Base-by-base conservation (phyloP, 169 alveolate species). In the Condylostoma magnum region DNA sequence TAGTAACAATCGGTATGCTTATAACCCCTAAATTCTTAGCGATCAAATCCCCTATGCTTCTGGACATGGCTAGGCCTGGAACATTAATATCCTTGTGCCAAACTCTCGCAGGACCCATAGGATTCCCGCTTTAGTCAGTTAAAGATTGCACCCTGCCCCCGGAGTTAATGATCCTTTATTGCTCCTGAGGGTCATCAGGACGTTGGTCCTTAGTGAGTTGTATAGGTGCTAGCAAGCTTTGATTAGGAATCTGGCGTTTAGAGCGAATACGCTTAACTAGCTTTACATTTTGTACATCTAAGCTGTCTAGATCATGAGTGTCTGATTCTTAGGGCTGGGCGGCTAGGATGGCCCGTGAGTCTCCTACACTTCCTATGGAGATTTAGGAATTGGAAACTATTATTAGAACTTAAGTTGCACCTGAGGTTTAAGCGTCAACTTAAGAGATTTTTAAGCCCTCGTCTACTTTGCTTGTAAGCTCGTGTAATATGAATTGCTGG, bases 11-110 rank as follows among this genome's bases (percentile, higher is more conserved):
- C 18, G 94, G 94, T 6, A 65, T 74, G 36, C 80, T 65, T n/a
- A 84, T 79, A 1, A 82, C 88, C 3, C 94, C 94, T 25, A 85
- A 83, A 3, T 73, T 48, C 6, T 69, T 73, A 15, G 90, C 94
- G 3, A 79, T 83, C 43, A 72, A 55, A 73, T 88, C 94, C 10
- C 94, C 94, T 50, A 88, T 57, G 15, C 87, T 70, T 43, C 94
- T 63, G 3, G 92, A 82, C 94, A 88, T 88, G 18, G 94, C 91
- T 47, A 88, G 47, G 20, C 94, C 94, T 18, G 91, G 92, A 41
- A 76, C 66, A 54, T 84, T 85, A 33, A 75, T 80, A 31, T 72
- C 77, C 72, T 82, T 83, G 58, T 80, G 50, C 88, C 90, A 88
- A 22, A 88, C 90, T 65, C 85, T 69, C 30, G 38, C 68, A 30